Conservation (phyloP, 139 green algal genomes). For the Mesotaenium endlicherianum region DNA sequence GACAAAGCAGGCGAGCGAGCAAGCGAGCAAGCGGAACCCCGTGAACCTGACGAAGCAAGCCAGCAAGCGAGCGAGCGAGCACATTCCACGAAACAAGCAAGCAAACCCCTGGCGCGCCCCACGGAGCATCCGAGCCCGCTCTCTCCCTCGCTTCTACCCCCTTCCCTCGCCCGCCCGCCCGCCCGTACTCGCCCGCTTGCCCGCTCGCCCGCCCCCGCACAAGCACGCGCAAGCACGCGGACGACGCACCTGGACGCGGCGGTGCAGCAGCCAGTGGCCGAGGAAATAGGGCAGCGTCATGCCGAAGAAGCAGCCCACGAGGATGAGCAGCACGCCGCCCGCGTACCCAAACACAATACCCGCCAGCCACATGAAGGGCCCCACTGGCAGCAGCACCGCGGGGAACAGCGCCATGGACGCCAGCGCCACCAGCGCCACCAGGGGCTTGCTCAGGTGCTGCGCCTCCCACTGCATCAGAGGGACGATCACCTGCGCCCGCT, state of each 20-base stretch:
- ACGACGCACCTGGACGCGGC: conserved; percentile 26
- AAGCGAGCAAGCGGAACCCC: no score
- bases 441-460: conserved; percentile 17
- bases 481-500: conserved; percentile 37
- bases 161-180: neutral
- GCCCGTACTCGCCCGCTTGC: neutral
- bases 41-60: no score
- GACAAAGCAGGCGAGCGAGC: no score
- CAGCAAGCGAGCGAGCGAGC: no score
- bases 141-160: no score
- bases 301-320: conserved; percentile 20
- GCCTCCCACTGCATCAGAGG: conserved; percentile 40
- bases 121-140: no score
- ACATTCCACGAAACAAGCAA: no score
- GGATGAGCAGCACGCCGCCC: conserved; percentile 34
- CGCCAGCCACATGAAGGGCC: conserved; percentile 33
- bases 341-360: conserved; percentile 41
- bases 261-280: conserved; percentile 36
- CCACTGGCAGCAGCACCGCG: conserved; percentile 15
- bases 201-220: neutral
- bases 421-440: conserved; percentile 6
- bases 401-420: conserved; percentile 28
- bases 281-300: conserved; percentile 31
- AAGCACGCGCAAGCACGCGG: neutral
- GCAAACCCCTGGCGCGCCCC: no score